Conservation (phyloP, 2,329 filamentous ascomycete species). For the Beauveria varroae region DNA sequence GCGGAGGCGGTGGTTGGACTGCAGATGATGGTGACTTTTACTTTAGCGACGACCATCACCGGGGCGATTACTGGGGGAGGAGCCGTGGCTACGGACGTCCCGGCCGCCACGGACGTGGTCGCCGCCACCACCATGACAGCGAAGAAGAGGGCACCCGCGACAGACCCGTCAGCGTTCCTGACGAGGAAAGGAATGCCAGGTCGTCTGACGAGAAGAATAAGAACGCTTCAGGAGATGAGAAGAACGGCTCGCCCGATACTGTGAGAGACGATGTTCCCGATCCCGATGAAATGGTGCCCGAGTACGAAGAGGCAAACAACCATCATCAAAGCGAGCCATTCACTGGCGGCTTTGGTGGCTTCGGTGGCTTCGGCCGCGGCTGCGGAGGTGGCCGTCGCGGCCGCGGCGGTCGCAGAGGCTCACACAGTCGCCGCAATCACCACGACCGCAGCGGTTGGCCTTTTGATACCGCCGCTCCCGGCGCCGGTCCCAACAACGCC, state of each 20-base stretch:
- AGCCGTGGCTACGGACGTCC: slow-evolving; percentile 10
- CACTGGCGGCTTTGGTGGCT: slow-evolving; percentile 14
- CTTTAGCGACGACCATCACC: neutral
- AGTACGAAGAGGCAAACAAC: slow-evolving; percentile 19
- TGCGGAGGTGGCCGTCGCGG: slow-evolving; percentile 16
- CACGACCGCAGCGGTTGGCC: slow-evolving; percentile 2
- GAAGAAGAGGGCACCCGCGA: slow-evolving; percentile 15
- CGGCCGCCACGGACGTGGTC: slow-evolving; percentile 12
- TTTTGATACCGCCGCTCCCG: slow-evolving; percentile 17
- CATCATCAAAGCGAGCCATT: slow-evolving; percentile 11
- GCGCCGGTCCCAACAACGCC: slow-evolving; percentile 17
- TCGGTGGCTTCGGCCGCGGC: slow-evolving; percentile 17
- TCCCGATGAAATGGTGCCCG: slow-evolving; percentile 25
- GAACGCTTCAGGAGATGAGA: slow-evolving; percentile 20
- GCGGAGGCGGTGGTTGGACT: neutral
- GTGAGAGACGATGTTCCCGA: slow-evolving; percentile 22
- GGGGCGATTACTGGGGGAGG: neutral
- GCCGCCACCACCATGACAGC: slow-evolving; percentile 11
- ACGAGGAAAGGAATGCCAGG: slow-evolving; percentile 17
- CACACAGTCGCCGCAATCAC: slow-evolving; percentile 13
- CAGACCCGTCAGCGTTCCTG: slow-evolving; percentile 16
- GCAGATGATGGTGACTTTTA: slow-evolving; percentile 9
- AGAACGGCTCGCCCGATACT: slow-evolving; percentile 28
- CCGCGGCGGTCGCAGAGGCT: slow-evolving; percentile 6
- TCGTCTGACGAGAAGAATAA: slow-evolving; percentile 17